These are phyloP conservation scores for Rickenella mellea DNA, from an alignment of 768 basidiomycete genomes.

Conservation along the genomic window DNA sequence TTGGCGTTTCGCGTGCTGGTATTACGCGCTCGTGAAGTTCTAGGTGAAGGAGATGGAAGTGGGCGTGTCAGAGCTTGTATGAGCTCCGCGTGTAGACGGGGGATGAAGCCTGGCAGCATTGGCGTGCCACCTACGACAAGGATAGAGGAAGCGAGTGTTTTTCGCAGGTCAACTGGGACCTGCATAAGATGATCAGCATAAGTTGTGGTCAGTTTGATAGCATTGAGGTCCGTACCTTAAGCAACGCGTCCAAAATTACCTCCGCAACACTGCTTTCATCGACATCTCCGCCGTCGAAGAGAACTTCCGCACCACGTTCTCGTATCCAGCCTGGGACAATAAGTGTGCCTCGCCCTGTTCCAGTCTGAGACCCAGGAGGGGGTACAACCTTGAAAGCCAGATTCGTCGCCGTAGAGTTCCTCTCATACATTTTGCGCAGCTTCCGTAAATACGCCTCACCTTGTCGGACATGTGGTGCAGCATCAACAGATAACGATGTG, in stretches of 20 bases:
- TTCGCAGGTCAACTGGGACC: conserved; percentile 87
- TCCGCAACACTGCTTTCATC: conserved; percentile 83
- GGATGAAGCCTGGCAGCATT: conserved; percentile 89
- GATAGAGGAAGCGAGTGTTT: conserved; percentile 74
- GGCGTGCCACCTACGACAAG: conserved; percentile 83
- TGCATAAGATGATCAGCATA: conserved; percentile 18
- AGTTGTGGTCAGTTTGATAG: background rate
- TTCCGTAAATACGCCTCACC: conserved; percentile 52
- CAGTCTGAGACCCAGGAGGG: conserved; percentile 38
- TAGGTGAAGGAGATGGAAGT: background rate
- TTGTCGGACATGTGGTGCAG: conserved; percentile 15
- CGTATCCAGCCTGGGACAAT: conserved; percentile 92
- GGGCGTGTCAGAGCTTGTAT: conserved; percentile 44
- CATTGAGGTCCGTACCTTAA: conserved; percentile 48
- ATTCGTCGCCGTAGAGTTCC: conserved; percentile 72
- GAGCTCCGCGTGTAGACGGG: conserved; percentile 75
- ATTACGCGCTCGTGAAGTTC: background rate
- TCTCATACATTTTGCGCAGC: conserved; percentile 59
- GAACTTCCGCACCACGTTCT: conserved; percentile 81
- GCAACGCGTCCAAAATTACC: conserved; percentile 64
- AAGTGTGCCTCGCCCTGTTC: conserved; percentile 69
- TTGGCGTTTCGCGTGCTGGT: too few relatives aligned
- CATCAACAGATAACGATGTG: conserved; percentile 34
- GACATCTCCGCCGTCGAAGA: conserved; percentile 85
- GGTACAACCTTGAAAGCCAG: conserved; percentile 61